Base-by-base conservation (phyloP, 2,329 filamentous ascomycete genomes). In the Colletotrichum camelliae region DNA sequence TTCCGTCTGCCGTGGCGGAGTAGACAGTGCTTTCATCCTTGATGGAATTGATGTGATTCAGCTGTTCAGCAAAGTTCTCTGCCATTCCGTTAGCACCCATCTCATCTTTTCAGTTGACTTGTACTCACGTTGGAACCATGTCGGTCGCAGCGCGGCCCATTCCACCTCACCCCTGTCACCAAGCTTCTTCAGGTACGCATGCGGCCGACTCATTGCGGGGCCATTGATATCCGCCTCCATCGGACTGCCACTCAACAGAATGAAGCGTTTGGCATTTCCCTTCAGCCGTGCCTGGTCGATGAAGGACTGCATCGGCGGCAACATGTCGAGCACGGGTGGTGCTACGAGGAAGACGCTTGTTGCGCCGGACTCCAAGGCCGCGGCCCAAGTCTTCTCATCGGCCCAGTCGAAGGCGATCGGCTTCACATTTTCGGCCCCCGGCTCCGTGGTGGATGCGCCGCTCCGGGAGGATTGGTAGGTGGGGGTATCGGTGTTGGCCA, bases 71-170 rank as follows among this genome's bases (percentile, higher is more conserved):
- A 71, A 89, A 86, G 78, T 89, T 89, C 77, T 89, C 87, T 88
- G 72, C 66, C 12, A 15, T 21, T 1, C 48, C 9, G 16, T 76
- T 15, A 73, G 66, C 52, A 29, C n/a, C 18, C 33, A 27, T 43
- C 33, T 64, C 61, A n/a, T 27, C 21, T 24, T 43, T 24, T 43
- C 61, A 27, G 15, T 2, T 21, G 33, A 21, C 61, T 16, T 13
- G 61, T 31, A 79, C 81, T 74, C 80, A 86, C 86, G 82, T 81
- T 87, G 87, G 72, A 90, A 89, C 86, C 87, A 90, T 18, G 84
- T 87, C 6, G 88, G 86, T 72, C 87, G 79, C 77, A 90, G 73
- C 9, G 87, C 83, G 7, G 83, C 82, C 82, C 85, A 89, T 67
- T 86, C 85, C 1, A 87, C 78, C 18, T 83, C 81, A 1, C 82